phyloP scores from a whole-genome alignment of 257 asterid genomes.

The Mitragyna speciosa region DNA sequence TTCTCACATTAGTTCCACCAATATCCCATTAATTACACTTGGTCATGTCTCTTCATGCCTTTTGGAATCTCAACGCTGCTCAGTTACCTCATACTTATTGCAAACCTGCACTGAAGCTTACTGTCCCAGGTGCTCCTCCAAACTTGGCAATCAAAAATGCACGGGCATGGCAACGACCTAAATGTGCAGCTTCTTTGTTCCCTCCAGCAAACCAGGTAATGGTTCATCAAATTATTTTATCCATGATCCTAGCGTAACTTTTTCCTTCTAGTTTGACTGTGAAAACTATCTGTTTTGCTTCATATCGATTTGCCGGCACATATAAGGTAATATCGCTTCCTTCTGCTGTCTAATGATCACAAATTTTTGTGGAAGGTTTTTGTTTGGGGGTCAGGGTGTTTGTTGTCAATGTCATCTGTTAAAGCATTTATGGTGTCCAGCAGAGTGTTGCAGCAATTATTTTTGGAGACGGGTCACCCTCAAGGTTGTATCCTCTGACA shows the following conservation, averaged over 20 bases:
- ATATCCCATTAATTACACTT: neutral
- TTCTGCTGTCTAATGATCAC: neutral
- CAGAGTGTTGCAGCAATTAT: conserved; percentile 97
- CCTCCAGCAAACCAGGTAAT: conserved; percentile 71
- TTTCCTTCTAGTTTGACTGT: neutral
- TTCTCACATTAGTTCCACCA: neutral
- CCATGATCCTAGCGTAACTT: too few species aligned
- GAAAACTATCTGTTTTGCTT: too few species aligned
- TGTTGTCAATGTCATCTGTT: neutral
- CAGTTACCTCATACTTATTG: conserved; percentile 28
- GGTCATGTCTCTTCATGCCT: conserved; percentile 52
- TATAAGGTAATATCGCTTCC: neutral
- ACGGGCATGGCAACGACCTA: conserved; percentile 30
- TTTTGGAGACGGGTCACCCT: conserved; percentile 74
- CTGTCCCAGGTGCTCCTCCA: conserved; percentile 17
- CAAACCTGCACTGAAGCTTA: conserved; percentile 27
- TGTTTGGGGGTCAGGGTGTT: neutral
- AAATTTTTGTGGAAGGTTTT: neutral
- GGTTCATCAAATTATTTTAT: neutral
- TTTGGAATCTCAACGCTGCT: conserved; percentile 25
- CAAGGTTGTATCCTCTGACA: conserved; percentile 71
- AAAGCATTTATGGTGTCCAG: conserved; percentile 47
- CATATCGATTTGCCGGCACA: neutral
- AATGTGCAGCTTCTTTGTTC: conserved; percentile 32
- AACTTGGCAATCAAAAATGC: conserved; percentile 31